Evolutionary conservation across 2,329 filamentous ascomycete species (phyloP).

Genomic region (Penicillium sp.): DNA sequence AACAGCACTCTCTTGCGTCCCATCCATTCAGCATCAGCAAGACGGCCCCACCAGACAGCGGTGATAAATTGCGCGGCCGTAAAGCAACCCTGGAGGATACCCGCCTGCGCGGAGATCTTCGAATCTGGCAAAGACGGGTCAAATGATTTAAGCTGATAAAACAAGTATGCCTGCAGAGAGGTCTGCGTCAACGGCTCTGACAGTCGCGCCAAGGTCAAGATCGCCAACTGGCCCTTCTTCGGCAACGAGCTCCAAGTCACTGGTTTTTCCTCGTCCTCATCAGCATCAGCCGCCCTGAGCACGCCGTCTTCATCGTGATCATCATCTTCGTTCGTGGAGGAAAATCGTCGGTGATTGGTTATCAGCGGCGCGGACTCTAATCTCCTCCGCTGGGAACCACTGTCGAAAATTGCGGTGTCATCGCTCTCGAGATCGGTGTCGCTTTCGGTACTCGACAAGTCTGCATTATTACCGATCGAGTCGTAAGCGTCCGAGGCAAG

Average conservation of each 20-base stretch:
- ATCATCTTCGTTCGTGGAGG: conserved; percentile 18
- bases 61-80: conserved; percentile 80
- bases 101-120: conserved; percentile 73
- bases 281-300: not conserved
- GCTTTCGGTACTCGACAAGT: conserved; percentile 6
- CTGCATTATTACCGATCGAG: not conserved
- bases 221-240: conserved; percentile 71
- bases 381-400: conserved; percentile 7
- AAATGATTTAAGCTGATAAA: conserved; percentile 84
- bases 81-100: conserved; percentile 75
- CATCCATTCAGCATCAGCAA: conserved; percentile 63
- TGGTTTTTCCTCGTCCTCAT: conserved; percentile 39
- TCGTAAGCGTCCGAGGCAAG: not conserved
- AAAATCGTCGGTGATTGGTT: conserved; percentile 12
- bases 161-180: conserved; percentile 76
- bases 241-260: conserved; percentile 73
- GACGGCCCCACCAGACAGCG: conserved; percentile 76
- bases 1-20: conserved; percentile 78
- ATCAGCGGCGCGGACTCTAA: conserved; percentile 18
- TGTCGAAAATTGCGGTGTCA: conserved; percentile 20
- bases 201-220: conserved; percentile 74
- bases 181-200: conserved; percentile 82
- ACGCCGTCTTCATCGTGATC: conserved; percentile 18
- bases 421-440: conserved; percentile 22
- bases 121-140: conserved; percentile 57